Evolutionary conservation across 2,329 filamentous ascomycete genomes (phyloP).

Genomic region (Cordyceps tenuipes): DNA sequence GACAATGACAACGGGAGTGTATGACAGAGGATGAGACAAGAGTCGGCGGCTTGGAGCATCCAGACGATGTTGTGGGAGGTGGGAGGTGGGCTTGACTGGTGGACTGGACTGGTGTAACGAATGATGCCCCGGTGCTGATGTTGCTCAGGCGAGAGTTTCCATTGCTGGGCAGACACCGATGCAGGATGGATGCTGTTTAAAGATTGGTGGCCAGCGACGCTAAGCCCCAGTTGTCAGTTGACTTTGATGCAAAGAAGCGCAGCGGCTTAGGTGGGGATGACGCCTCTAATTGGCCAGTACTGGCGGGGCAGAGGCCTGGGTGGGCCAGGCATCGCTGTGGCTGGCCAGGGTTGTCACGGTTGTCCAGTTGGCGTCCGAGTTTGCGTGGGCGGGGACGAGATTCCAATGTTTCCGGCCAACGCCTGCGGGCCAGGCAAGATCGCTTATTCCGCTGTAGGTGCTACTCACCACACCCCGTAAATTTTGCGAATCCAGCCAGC

Average conservation of each 20-base stretch:
- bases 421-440: neutral
- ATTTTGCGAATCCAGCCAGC: neutral
- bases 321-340: neutral
- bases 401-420: constrained; percentile 8
- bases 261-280: neutral
- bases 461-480: neutral
- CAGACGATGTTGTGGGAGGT: neutral
- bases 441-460: neutral
- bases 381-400: neutral
- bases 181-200: neutral
- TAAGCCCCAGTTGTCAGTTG: neutral
- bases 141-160: neutral
- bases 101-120: neutral
- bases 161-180: neutral
- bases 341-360: neutral
- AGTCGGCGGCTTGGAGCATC: neutral
- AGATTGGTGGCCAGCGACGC: neutral
- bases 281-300: neutral
- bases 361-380: neutral
- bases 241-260: neutral
- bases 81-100: neutral
- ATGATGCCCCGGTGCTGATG: neutral
- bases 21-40: neutral
- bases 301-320: neutral
- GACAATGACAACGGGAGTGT: neutral